Percentiles rank a stretch among this genome's conserved stretches.
Conservation (phyloP, 345 rosid species). For the Sisymbrium altissimum region DNA sequence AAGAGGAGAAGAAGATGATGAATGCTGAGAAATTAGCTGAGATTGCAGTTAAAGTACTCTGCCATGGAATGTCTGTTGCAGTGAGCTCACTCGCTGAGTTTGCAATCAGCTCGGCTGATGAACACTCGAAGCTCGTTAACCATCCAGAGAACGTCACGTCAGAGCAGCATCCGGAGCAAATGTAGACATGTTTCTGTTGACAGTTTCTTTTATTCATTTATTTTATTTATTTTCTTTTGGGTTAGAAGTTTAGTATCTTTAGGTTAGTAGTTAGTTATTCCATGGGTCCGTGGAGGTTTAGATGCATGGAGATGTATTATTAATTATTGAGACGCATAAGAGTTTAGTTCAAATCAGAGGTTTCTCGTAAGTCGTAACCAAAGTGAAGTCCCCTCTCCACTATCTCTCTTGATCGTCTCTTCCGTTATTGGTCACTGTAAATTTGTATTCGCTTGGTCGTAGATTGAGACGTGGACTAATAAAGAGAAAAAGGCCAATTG, state of each 20-base stretch:
- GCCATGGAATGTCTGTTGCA: slow-evolving; percentile 94
- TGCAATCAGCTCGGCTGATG: slow-evolving; percentile 56
- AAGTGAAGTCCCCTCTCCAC: too few species aligned
- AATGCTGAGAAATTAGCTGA: slow-evolving; percentile 73
- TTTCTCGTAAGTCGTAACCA: too few species aligned
- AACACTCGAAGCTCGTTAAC: slow-evolving; percentile 52
- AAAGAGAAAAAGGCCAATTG: too few species aligned
- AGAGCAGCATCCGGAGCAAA: slow-evolving; percentile 5
- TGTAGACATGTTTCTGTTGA: background rate
- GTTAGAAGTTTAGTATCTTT: background rate
- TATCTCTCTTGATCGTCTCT: too few species aligned
- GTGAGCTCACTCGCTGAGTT: slow-evolving; percentile 71
- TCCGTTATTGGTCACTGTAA: too few species aligned
- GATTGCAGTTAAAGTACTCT: slow-evolving; percentile 66
- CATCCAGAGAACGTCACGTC: slow-evolving; percentile 44
- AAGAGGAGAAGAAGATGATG: slow-evolving; percentile 48
- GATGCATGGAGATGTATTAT: background rate
- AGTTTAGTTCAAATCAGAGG: too few species aligned
- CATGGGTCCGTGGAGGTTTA: background rate
- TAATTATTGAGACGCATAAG: too few species aligned
- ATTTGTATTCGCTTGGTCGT: too few species aligned
- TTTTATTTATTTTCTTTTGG: background rate
- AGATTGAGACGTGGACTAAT: too few species aligned
- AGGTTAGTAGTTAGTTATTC: slow-evolving; percentile 10
- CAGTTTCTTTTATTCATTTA: background rate